phyloP scores from a whole-genome alignment of 2,329 filamentous ascomycete species.

The Mycosphaerelloides madeirae region DNA sequence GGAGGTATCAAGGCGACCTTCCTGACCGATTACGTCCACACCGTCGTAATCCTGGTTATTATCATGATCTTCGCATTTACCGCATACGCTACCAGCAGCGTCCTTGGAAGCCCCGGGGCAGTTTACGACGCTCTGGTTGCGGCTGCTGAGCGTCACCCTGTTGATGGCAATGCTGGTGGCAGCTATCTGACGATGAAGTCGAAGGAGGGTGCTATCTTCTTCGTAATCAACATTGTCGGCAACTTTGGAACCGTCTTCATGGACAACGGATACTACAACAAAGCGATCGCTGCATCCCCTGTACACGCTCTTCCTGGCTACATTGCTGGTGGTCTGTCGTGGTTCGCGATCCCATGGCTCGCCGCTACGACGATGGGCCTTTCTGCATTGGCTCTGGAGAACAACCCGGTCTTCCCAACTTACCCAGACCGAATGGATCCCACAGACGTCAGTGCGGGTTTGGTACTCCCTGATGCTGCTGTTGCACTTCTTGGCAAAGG shows the following conservation, averaged over 20 bases:
- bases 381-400: constrained; percentile 73
- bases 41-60: constrained; percentile 76
- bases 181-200: constrained; percentile 85
- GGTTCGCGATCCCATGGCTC: constrained; percentile 92
- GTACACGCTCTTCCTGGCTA: constrained; percentile 83
- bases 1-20: constrained; percentile 83
- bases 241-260: constrained; percentile 74
- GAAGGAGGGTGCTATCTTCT: constrained; percentile 78
- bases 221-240: constrained; percentile 80
- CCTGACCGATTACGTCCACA: constrained; percentile 81
- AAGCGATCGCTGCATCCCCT: constrained; percentile 82
- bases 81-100: constrained; percentile 67
- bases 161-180: constrained; percentile 72
- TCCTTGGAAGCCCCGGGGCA: constrained; percentile 67
- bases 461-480: constrained; percentile 80
- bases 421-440: constrained; percentile 67
- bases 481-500: constrained; percentile 77
- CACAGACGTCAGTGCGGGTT: constrained; percentile 72
- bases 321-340: constrained; percentile 76
- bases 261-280: constrained; percentile 79
- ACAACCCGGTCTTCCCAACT: constrained; percentile 65
- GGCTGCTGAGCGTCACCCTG: constrained; percentile 65
- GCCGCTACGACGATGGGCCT: constrained; percentile 86
- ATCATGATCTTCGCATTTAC: constrained; percentile 82
- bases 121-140: constrained; percentile 74